Conservation (phyloP, 176 grass and related monocot species). For the Aegilops bicornis region DNA sequence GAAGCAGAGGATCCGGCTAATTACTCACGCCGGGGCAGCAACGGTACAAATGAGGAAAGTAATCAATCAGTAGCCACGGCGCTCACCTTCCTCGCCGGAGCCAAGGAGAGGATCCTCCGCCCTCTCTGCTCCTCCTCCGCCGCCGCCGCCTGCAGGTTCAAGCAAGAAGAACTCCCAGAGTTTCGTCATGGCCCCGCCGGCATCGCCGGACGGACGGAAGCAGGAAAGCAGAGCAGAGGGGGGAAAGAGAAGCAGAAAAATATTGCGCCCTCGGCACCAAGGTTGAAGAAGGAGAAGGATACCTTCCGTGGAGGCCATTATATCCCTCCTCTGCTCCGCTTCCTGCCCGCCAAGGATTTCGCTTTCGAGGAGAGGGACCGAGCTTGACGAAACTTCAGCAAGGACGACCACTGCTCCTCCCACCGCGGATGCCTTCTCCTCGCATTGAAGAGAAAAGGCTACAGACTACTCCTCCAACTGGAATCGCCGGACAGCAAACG, state of each 20-base stretch:
- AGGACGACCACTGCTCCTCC: background rate
- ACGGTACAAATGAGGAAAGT: background rate
- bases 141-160: conserved; percentile 30
- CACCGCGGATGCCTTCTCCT: conserved; percentile 43
- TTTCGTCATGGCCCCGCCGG: conserved; percentile 39
- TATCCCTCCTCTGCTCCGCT: conserved; percentile 1
- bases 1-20: conserved; percentile 24
- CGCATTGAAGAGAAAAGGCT: conserved; percentile 57
- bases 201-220: too few species aligned
- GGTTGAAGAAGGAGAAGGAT: conserved; percentile 31
- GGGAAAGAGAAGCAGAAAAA: background rate
- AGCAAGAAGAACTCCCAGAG: conserved; percentile 53
- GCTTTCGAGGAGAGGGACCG: conserved; percentile 20
- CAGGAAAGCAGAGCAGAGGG: background rate
- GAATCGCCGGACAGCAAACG: background rate
- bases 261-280: background rate
- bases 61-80: background rate
- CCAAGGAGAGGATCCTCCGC: background rate
- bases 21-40: background rate
- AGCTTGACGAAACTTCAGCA: conserved; percentile 23
- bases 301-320: conserved; percentile 77
- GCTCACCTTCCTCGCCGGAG: conserved; percentile 55
- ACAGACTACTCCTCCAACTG: background rate
- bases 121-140: background rate
- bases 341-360: background rate